Base-by-base conservation (phyloP, 208 protist genomes). In the Herpetomonas tarakana region DNA sequence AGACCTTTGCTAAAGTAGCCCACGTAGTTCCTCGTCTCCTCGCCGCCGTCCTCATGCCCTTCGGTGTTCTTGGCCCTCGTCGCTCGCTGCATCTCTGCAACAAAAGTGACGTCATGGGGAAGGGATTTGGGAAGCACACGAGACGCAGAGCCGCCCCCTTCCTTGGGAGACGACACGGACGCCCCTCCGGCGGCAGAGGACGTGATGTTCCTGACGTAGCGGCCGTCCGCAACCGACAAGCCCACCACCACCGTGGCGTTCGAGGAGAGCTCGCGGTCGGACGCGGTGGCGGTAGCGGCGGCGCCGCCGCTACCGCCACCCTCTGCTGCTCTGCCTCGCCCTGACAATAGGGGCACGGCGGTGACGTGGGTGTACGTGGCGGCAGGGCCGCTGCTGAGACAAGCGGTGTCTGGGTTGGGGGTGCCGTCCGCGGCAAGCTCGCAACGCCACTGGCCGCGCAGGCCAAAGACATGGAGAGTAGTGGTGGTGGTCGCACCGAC, bases 1-100 rank as follows among this genome's bases (percentile, higher is more conserved):
- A 94, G 59, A 26, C 88, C 88, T 51, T 79, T 76, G 49, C 80
- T 82, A 59, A 94, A 94, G 62, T 71, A 74, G 38, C 74, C 88
- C 26, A 94, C 38, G 22, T 70, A 76, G 25, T 39, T 44, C 30
- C 22, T 56, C 18, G 14, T 12, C 22, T 41, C 31, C 16, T 39
- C 24, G 46, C 46, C 21, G 19, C 24, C 24, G n/a, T 18, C 46
- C 18, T 9, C n/a, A 12, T 7, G 46, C 12, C 46, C 24, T 11
- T 58, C 41, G 22, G 47, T 44, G 28, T 27, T 30, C 31, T 29
- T 41, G 25, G 4, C 21, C 25, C 24, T 29, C 21, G 27, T 35
- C 1, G 56, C 16, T 30, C 16, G 58, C 14, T 38, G 45, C 21
- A 63, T 9, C 9, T 24, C 7, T 7, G 60, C 60, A 3, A 65